Conservation (phyloP, 805 yeast genomes). For the Phaffomyces thermotolerans region DNA sequence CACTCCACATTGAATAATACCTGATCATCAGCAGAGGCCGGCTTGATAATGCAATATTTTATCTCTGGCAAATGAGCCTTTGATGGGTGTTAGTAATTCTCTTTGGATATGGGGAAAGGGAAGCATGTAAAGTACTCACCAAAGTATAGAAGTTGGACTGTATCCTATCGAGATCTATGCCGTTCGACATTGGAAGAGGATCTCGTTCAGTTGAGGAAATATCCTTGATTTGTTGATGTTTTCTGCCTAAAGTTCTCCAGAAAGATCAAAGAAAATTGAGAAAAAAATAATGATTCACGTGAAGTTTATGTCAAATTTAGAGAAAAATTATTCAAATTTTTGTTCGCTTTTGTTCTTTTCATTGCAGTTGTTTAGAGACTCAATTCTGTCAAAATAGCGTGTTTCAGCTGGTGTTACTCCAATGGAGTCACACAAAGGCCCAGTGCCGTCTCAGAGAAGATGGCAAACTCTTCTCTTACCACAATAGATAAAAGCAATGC, state of each 20-base stretch:
- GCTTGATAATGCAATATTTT: conserved; percentile 13
- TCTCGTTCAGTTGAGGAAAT: neutral
- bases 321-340: no score
- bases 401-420: neutral
- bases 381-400: neutral
- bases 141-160: conserved; percentile 19
- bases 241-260: neutral
- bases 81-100: neutral
- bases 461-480: neutral
- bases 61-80: conserved; percentile 13
- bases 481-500: neutral
- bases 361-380: neutral
- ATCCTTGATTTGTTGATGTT: neutral
- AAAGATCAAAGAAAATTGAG: neutral
- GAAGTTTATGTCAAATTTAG: neutral
- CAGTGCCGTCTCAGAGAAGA: neutral
- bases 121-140: conserved; percentile 9
- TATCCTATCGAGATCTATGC: conserved; percentile 13
- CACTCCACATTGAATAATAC: conserved; percentile 36
- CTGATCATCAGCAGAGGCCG: conserved; percentile 27
- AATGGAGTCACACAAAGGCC: neutral
- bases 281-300: neutral
- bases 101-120: neutral
- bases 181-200: neutral
- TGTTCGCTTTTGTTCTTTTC: neutral